phyloP scores from a whole-genome alignment of 208 protist genomes.

The Phytomonas sp. region DNA sequence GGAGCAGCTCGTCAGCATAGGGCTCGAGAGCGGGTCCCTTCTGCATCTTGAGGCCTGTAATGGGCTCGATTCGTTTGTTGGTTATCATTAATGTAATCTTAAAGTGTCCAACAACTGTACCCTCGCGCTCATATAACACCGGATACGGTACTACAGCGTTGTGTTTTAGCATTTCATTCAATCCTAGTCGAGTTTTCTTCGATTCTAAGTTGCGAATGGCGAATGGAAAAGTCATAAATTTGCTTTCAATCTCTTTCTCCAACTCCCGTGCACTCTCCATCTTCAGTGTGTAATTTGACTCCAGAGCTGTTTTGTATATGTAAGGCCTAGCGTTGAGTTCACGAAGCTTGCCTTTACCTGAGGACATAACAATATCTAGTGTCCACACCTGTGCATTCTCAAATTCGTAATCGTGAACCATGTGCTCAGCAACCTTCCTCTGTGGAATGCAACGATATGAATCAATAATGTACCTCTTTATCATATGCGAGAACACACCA shows the following conservation, averaged over 20 bases:
- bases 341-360: slow-evolving; percentile 86
- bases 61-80: slow-evolving; percentile 83
- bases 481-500: slow-evolving; percentile 97
- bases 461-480: slow-evolving; percentile 97
- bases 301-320: slow-evolving; percentile 94
- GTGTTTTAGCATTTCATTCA: slow-evolving; percentile 95
- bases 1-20: slow-evolving; percentile 82
- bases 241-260: slow-evolving; percentile 91
- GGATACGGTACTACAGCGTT: slow-evolving; percentile 95
- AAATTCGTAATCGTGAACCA: slow-evolving; percentile 92
- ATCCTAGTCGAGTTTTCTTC: slow-evolving; percentile 91
- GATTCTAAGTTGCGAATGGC: slow-evolving; percentile 89
- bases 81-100: slow-evolving; percentile 88
- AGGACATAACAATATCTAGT: slow-evolving; percentile 85
- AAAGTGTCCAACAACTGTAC: slow-evolving; percentile 88
- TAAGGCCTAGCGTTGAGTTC: slow-evolving; percentile 83
- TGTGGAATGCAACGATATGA: slow-evolving; percentile 94
- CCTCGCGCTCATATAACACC: slow-evolving; percentile 92
- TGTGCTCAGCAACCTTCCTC: slow-evolving; percentile 85
- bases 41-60: slow-evolving; percentile 84
- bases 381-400: slow-evolving; percentile 89
- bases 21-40: slow-evolving; percentile 63
- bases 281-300: slow-evolving; percentile 95
- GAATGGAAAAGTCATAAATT: slow-evolving; percentile 95
- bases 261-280: slow-evolving; percentile 95